Conservation (phyloP, 139 green algal species). For the Micractinium conductrix region DNA sequence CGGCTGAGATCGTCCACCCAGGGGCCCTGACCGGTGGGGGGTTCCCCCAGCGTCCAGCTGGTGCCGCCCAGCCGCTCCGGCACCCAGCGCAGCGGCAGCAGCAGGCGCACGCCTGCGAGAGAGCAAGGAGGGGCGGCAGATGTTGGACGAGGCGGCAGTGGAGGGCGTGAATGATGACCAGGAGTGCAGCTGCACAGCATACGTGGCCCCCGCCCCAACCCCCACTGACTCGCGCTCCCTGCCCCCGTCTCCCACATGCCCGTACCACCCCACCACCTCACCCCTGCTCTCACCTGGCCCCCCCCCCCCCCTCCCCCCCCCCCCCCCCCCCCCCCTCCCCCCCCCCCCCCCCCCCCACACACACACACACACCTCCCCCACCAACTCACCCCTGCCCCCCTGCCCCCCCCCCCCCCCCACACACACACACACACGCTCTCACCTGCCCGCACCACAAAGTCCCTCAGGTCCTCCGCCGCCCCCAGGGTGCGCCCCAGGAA, state of each 20-base stretch:
- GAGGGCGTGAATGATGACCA: no score
- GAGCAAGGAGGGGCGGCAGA: not conserved
- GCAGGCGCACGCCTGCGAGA: constrained; percentile 10
- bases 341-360: no score
- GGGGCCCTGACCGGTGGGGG: constrained; percentile 24
- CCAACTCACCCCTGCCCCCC: no score
- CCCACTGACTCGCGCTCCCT: no score
- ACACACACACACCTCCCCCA: no score
- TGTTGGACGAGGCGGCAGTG: not conserved
- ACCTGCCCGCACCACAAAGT: constrained; percentile 35
- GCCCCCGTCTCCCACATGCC: no score
- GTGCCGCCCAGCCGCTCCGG: constrained; percentile 35
- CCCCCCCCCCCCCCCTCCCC: no score
- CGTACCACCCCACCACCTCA: no score
- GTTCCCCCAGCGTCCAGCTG: constrained; percentile 40
- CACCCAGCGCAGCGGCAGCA: constrained; percentile 43
- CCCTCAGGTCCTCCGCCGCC: constrained; percentile 44
- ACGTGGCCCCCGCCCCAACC: no score
- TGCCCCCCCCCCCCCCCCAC: not conserved
- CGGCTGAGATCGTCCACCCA: constrained; percentile 53
- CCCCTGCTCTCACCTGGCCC: no score
- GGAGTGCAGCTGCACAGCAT: no score
- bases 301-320: no score
- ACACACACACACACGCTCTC: constrained; percentile 24
- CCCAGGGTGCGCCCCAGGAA: constrained; percentile 42